Percentiles rank a stretch among this genome's conserved stretches.
Conservation (phyloP, 2,329 filamentous ascomycete genomes). For the Aspergillus viridinutans region DNA sequence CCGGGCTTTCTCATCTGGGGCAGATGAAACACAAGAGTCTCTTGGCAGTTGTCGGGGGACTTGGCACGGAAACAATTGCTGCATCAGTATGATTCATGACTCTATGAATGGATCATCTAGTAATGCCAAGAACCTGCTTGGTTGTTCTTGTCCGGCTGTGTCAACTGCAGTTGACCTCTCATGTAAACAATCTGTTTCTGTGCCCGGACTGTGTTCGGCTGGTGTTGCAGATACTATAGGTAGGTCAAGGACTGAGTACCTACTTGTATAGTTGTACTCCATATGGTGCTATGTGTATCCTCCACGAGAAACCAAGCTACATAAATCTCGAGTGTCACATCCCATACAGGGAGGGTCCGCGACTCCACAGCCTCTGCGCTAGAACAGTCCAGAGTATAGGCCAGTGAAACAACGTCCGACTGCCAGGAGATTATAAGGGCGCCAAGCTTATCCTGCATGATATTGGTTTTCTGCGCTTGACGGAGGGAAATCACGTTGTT, state of each 20-base stretch:
- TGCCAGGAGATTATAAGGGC: background rate
- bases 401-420: background rate
- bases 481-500: background rate
- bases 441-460: background rate
- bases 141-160: background rate
- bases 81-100: background rate
- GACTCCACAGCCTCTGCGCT: background rate
- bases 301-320: background rate
- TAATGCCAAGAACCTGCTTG: background rate
- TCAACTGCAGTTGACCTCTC: background rate
- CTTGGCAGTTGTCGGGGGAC: background rate
- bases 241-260: no score
- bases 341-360: background rate
- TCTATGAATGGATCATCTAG: background rate
- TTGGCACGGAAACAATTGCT: background rate
- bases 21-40: background rate
- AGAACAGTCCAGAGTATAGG: background rate
- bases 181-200: background rate
- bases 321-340: no score
- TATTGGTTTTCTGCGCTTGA: background rate
- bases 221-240: background rate
- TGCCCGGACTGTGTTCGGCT: background rate
- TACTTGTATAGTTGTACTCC: no score
- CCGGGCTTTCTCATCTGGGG: background rate
- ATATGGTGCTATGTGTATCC: background rate